phyloP scores from a whole-genome alignment of 495 filamentous ascomycete species.

The Penicillium steckii region DNA sequence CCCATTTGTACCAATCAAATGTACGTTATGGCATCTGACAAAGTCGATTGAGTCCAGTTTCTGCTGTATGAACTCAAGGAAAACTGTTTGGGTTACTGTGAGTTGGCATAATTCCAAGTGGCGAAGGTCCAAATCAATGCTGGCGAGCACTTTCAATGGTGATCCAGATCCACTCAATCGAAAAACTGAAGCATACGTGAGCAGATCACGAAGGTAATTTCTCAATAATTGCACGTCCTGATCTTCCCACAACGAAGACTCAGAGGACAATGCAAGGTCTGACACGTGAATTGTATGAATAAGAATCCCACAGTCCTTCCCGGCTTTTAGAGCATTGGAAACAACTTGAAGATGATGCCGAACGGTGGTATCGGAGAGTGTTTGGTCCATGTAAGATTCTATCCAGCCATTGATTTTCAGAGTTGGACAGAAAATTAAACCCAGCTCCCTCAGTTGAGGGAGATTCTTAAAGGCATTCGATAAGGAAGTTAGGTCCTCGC shows the following conservation, averaged over 20 bases:
- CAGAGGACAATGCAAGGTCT: not conserved
- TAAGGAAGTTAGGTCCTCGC: not conserved
- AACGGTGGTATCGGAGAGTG: not conserved
- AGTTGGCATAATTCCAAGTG: not conserved
- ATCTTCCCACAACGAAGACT: not conserved
- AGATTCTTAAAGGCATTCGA: not conserved
- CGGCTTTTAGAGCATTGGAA: not conserved
- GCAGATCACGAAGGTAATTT: not conserved
- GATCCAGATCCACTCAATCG: not conserved
- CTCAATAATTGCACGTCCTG: not conserved
- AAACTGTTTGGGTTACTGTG: not conserved
- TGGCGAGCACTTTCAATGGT: not conserved
- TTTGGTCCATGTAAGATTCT: not conserved
- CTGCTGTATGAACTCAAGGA: not conserved
- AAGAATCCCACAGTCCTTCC: not conserved
- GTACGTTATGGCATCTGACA: not conserved
- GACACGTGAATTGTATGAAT: not conserved
- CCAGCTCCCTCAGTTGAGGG: not conserved
- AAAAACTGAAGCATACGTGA: not conserved
- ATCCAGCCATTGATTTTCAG: not conserved
- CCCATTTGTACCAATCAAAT: not conserved
- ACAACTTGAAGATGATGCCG: not conserved
- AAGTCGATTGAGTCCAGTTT: not conserved
- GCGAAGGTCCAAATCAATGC: not conserved
- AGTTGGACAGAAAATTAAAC: not conserved